A percentile compares a stretch with the other conserved stretches of the same genome.
These are phyloP conservation scores for Cryptosporidium sp. DNA, from an alignment of 169 alveolate genomes.

Conservation along the genomic window DNA sequence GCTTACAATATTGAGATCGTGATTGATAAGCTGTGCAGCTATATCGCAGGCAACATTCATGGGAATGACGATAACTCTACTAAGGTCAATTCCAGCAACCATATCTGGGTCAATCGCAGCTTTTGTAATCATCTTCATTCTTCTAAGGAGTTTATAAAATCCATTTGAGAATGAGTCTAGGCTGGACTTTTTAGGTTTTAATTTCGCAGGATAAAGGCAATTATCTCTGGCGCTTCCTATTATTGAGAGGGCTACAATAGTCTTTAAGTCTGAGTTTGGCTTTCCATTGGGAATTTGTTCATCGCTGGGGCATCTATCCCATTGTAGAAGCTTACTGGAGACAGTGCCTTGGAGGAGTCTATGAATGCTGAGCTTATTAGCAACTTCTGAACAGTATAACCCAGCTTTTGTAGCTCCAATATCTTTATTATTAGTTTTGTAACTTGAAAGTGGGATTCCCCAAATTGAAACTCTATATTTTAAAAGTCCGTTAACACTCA, in stretches of 20 bases:
- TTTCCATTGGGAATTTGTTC: not conserved
- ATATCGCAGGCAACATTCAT: constrained; percentile 59
- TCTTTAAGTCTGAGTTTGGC: constrained; percentile 34
- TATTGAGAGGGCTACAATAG: constrained; percentile 42
- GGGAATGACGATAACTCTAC: constrained; percentile 15
- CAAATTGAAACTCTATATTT: constrained; percentile 31
- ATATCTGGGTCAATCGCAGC: constrained; percentile 26
- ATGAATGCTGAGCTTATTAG: constrained; percentile 42
- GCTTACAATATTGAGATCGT: constrained; percentile 29
- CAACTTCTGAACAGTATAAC: constrained; percentile 7
- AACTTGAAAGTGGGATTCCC: constrained; percentile 48
- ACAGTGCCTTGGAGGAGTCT: constrained; percentile 55
- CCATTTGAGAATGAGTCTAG: not conserved
- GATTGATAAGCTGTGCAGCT: constrained; percentile 31
- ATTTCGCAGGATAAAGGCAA: not conserved
- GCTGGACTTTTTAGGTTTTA: constrained; percentile 10
- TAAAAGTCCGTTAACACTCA: constrained; percentile 43
- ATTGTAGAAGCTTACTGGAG: constrained; percentile 20
- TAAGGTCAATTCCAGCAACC: constrained; percentile 54
- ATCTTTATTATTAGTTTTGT: constrained; percentile 19
- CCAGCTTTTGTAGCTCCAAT: constrained; percentile 38
- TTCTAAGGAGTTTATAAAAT: constrained; percentile 28
- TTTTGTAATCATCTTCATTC: constrained; percentile 2
- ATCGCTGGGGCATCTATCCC: constrained; percentile 63
- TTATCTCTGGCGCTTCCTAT: constrained; percentile 70